Conservation (phyloP, 257 asterid genomes). For the Cynanchum wilfordii region DNA sequence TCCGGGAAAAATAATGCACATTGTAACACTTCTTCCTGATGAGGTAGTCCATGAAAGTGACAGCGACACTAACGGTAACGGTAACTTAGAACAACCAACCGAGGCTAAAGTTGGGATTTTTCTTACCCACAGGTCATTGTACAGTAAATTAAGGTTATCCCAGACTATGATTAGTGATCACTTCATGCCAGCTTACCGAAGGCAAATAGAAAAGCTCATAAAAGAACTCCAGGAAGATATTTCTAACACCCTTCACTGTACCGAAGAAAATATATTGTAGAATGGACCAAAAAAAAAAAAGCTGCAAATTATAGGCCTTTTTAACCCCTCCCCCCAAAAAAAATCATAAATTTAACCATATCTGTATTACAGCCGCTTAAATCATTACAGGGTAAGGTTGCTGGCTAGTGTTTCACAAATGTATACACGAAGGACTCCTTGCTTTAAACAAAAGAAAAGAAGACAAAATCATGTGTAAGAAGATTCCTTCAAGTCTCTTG, state of each 20-base stretch:
- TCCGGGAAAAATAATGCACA: constrained; percentile 83
- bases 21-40: constrained; percentile 54
- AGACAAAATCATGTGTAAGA: background rate
- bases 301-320: background rate
- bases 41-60: constrained; percentile 33
- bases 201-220: constrained; percentile 73
- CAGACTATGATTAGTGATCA: constrained; percentile 92
- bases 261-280: constrained; percentile 21
- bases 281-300: background rate
- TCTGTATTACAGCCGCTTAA: background rate
- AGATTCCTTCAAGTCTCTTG: background rate
- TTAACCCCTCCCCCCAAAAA: background rate
- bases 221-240: constrained; percentile 49
- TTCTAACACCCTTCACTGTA: constrained; percentile 14
- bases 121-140: constrained; percentile 65
- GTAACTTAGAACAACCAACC: constrained; percentile 32
- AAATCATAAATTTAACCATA: constrained; percentile 7
- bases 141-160: constrained; percentile 80
- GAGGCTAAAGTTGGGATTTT: constrained; percentile 58
- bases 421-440: background rate
- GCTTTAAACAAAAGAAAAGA: background rate
- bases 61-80: constrained; percentile 18
- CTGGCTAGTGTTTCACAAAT: background rate
- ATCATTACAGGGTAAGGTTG: background rate
- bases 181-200: constrained; percentile 88